Evolutionary conservation across 2,329 filamentous ascomycete genomes (phyloP).

Genomic region (Fusarium sp.): DNA sequence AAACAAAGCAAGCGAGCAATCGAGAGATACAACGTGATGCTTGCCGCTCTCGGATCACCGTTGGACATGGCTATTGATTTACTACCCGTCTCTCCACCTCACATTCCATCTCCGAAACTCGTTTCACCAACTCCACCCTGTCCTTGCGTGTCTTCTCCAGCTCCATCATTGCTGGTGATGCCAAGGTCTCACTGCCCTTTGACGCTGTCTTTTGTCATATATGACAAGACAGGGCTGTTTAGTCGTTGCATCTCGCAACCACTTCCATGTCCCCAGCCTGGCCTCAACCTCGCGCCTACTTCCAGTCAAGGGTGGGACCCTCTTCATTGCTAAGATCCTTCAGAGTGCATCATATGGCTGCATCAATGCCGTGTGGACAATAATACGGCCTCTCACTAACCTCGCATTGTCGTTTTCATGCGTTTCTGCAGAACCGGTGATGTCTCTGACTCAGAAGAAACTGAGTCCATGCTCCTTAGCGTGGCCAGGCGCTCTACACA

Average conservation of each 20-base stretch:
- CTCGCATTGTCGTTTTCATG: conserved; percentile 21
- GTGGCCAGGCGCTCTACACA: conserved; percentile 12
- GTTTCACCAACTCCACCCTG: background rate
- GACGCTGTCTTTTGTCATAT: conserved; percentile 15
- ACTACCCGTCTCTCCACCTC: conserved; percentile 1
- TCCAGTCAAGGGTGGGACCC: conserved; percentile 15
- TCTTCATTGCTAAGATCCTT: conserved; percentile 10
- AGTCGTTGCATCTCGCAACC: conserved; percentile 30
- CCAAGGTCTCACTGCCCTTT: conserved; percentile 17
- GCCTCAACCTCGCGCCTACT: conserved; percentile 38
- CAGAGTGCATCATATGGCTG: conserved; percentile 20
- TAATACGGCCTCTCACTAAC: conserved; percentile 8
- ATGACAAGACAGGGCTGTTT: conserved; percentile 5
- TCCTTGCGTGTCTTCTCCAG: conserved; percentile 1
- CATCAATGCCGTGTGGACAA: background rate
- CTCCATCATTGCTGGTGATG: background rate
- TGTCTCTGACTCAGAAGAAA: conserved; percentile 37
- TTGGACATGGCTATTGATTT: conserved; percentile 9
- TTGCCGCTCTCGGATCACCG: conserved; percentile 9
- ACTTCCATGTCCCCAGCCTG: conserved; percentile 17
- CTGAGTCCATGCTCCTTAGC: conserved; percentile 29
- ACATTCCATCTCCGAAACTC: conserved; percentile 1
- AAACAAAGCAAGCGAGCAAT: conserved; percentile 20
- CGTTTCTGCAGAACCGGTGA: conserved; percentile 28
- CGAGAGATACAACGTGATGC: conserved; percentile 8